These are phyloP conservation scores for Cylindrotheca closterium DNA, from an alignment of 108 stramenopile genomes.

Conservation along the genomic window DNA sequence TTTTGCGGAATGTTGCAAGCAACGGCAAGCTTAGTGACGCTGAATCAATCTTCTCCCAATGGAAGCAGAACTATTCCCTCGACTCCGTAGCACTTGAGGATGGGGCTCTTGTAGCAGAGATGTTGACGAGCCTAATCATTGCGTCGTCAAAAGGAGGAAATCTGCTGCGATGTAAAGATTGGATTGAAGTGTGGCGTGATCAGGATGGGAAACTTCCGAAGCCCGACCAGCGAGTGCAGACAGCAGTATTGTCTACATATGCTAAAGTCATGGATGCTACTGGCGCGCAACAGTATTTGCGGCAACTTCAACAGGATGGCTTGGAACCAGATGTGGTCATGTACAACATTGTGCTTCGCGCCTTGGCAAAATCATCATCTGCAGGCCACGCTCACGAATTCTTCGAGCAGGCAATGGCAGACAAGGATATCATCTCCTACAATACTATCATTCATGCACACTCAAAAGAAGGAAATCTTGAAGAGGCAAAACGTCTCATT, in stretches of 20 bases:
- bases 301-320: conserved; percentile 3
- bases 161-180: conserved; percentile 6
- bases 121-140: conserved; percentile 31
- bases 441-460: conserved; percentile 29
- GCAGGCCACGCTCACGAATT: conserved; percentile 11
- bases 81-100: neutral
- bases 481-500: conserved; percentile 9
- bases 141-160: conserved; percentile 22
- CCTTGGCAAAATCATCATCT: conserved; percentile 14
- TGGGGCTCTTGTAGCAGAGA: conserved; percentile 5
- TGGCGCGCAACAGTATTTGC: conserved; percentile 17
- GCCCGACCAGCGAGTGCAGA: conserved; percentile 11
- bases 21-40: conserved; percentile 4
- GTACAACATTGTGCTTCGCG: conserved; percentile 28
- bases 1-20: conserved; percentile 20
- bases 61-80: conserved; percentile 5
- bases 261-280: conserved; percentile 10
- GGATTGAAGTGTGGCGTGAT: conserved; percentile 14
- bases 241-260: conserved; percentile 13
- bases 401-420: neutral
- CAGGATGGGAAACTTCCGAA: neutral
- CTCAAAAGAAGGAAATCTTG: conserved; percentile 13
- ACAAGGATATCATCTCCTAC: conserved; percentile 20
- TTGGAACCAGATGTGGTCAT: conserved; percentile 26
- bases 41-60: conserved; percentile 9